phyloP scores from a whole-genome alignment of 2,329 filamentous ascomycete genomes.

The Colletotrichum neosansevieriae region DNA sequence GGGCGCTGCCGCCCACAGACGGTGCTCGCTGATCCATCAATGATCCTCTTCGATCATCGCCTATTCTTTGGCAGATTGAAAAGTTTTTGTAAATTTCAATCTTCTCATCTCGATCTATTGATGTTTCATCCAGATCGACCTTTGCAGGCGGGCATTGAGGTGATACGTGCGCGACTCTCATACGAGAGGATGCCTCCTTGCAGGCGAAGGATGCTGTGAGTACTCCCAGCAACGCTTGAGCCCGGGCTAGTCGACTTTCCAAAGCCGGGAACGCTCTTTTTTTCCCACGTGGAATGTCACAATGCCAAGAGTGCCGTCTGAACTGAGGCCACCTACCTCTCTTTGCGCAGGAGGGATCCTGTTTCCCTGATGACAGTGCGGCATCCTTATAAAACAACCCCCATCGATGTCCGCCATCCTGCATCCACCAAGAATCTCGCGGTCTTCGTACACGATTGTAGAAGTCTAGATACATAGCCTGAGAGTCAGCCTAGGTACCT shows the following conservation, averaged over 20 bases:
- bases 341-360: neutral
- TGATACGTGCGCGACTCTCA: slow-evolving; percentile 16
- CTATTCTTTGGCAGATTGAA: slow-evolving; percentile 1
- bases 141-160: slow-evolving; percentile 7
- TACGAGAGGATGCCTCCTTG: slow-evolving; percentile 10
- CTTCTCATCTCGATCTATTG: slow-evolving; percentile 27
- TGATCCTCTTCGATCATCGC: slow-evolving; percentile 3
- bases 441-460: neutral
- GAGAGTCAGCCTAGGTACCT: neutral
- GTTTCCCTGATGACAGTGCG: neutral
- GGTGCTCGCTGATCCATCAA: neutral
- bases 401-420: slow-evolving; percentile 1
- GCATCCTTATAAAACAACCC: neutral
- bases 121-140: slow-evolving; percentile 27
- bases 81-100: slow-evolving; percentile 4
- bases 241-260: neutral
- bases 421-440: neutral
- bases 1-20: slow-evolving; percentile 11
- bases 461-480: neutral
- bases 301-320: slow-evolving; percentile 34
- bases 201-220: neutral
- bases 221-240: neutral
- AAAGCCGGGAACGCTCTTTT: slow-evolving; percentile 3
- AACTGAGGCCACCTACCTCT: slow-evolving; percentile 21
- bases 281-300: slow-evolving; percentile 23